A percentile compares a stretch with the other conserved stretches of the same genome.
phyloP scores from a whole-genome alignment of 2,329 filamentous ascomycete species.

The Xylaria polymorpha region DNA sequence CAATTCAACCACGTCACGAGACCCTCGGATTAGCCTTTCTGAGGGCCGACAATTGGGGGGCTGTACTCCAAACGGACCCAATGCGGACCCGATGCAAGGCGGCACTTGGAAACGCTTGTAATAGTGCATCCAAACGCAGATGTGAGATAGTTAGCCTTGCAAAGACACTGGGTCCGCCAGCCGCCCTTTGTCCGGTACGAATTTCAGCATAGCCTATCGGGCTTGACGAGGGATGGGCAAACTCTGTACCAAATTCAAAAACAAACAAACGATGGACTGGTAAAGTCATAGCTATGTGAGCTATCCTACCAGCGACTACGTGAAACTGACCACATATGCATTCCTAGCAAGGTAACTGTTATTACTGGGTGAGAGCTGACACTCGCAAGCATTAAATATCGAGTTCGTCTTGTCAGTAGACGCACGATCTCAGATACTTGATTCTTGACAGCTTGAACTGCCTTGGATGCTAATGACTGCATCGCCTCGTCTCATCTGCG shows the following conservation, averaged over 20 bases:
- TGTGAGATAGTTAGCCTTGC: background rate
- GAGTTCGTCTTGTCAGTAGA: slow-evolving; percentile 9
- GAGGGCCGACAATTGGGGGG: slow-evolving; percentile 12
- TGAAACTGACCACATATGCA: background rate
- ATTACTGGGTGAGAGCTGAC: background rate
- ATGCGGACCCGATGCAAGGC: background rate
- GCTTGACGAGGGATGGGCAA: slow-evolving; percentile 2
- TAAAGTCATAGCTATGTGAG: background rate
- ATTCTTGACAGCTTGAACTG: slow-evolving; percentile 11
- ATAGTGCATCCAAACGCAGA: background rate
- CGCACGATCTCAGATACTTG: background rate
- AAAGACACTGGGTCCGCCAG: background rate
- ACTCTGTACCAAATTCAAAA: background rate
- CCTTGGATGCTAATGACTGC: slow-evolving; percentile 8
- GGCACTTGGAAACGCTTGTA: background rate
- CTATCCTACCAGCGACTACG: background rate
- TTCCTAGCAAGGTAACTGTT: slow-evolving; percentile 6
- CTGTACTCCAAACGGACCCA: background rate
- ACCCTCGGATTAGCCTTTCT: background rate
- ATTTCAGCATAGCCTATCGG: background rate
- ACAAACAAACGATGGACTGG: background rate
- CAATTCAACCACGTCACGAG: background rate
- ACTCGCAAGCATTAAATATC: slow-evolving; percentile 10
- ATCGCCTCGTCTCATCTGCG: slow-evolving; percentile 10
- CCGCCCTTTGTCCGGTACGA: background rate